Conservation (phyloP, 805 yeast genomes). For the Metschnikowia lochheadii region DNA sequence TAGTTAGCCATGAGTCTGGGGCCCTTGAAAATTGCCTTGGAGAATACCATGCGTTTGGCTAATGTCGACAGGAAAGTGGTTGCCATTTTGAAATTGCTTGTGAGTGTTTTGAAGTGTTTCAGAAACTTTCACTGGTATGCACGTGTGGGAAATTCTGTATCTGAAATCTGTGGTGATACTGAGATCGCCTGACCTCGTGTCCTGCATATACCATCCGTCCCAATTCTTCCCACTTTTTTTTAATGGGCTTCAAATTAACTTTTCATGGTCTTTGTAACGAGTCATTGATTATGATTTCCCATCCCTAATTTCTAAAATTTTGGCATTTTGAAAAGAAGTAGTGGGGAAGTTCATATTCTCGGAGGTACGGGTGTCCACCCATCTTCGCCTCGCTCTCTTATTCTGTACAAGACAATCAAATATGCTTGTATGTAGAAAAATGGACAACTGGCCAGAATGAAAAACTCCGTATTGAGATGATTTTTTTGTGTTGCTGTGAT, state of each 20-base stretch:
- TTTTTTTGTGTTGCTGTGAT: too few relatives aligned
- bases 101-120: neutral
- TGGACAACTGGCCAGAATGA: neutral
- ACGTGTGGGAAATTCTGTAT: neutral
- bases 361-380: slow-evolving; percentile 3
- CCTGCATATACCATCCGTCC: neutral
- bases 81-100: neutral
- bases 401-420: neutral
- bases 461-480: neutral
- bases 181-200: neutral
- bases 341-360: neutral
- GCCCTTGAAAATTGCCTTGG: neutral
- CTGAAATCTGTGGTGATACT: neutral
- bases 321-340: too few relatives aligned
- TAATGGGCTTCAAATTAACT: too few relatives aligned
- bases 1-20: slow-evolving; percentile 16
- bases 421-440: slow-evolving; percentile 2
- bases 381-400: neutral
- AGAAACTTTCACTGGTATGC: neutral
- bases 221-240: too few relatives aligned
- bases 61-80: neutral
- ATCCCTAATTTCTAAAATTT: neutral
- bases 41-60: neutral
- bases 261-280: neutral
- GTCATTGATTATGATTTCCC: neutral